These are phyloP conservation scores for Trichoderma asperelloides DNA, from an alignment of 495 filamentous ascomycete genomes.

Conservation along the genomic window DNA sequence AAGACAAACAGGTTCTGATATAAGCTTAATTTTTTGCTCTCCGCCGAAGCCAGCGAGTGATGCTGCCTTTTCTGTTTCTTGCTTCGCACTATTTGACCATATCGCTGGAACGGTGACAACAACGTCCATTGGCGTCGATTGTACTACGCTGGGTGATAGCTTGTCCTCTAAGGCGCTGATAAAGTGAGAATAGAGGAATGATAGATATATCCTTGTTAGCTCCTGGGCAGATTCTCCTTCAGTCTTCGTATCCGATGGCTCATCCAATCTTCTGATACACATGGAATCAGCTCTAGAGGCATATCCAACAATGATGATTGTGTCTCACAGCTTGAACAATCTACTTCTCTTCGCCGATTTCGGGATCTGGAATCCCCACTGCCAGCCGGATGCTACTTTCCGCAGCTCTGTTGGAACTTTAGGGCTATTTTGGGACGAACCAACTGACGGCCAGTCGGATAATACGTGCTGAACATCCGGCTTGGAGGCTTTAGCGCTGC, in stretches of 20 bases:
- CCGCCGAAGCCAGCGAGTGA: conserved; percentile 41
- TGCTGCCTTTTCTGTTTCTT: conserved; percentile 37
- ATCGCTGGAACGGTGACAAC: conserved; percentile 47
- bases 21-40: conserved; percentile 35
- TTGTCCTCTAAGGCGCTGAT: conserved; percentile 18
- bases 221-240: conserved; percentile 18
- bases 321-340: conserved; percentile 11
- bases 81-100: conserved; percentile 44
- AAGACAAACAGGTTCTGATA: conserved; percentile 46
- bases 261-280: conserved; percentile 15
- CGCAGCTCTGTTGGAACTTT: conserved; percentile 36
- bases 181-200: conserved; percentile 28
- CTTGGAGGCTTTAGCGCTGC: conserved; percentile 14
- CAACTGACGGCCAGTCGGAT: conserved; percentile 23
- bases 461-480: conserved; percentile 23
- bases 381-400: conserved; percentile 18
- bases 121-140: conserved; percentile 26
- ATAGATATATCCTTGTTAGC: conserved; percentile 32
- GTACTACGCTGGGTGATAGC: conserved; percentile 22
- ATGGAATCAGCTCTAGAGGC: conserved; percentile 2
- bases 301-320: conserved; percentile 3
- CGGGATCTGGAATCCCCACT: conserved; percentile 36
- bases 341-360: conserved; percentile 15
- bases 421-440: conserved; percentile 22
- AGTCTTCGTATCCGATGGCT: conserved; percentile 8